These are phyloP conservation scores for Backusella luteola DNA, from an alignment of 192 early-diverging fungal genomes.

Conservation along the genomic window DNA sequence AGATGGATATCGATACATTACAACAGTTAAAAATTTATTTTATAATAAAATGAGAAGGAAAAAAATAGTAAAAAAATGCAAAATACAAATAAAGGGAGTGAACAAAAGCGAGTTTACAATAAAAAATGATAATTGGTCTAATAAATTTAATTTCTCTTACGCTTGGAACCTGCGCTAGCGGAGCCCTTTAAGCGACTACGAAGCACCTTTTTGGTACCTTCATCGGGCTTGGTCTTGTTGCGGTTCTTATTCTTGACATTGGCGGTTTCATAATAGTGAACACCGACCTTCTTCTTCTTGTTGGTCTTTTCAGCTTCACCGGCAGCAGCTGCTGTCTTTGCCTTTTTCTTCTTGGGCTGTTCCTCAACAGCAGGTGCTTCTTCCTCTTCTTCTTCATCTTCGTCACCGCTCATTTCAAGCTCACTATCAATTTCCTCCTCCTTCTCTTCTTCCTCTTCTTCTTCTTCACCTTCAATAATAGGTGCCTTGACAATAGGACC, in stretches of 20 bases:
- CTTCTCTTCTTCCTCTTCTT: constrained; percentile 48
- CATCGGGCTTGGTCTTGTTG: constrained; percentile 74
- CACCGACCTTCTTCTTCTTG: constrained; percentile 90
- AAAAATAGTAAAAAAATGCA: constrained; percentile 3
- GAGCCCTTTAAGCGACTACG: constrained; percentile 28
- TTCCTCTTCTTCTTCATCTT: constrained; percentile 29
- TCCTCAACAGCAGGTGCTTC: constrained; percentile 5
- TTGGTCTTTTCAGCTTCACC: constrained; percentile 7
- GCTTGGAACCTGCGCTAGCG: constrained; percentile 19
- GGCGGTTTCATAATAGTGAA: constrained; percentile 87
- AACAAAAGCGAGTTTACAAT: background rate
- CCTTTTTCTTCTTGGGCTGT: constrained; percentile 3
- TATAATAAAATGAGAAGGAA: background rate
- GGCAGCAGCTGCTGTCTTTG: background rate
- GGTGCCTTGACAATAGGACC: constrained; percentile 39
- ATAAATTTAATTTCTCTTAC: constrained; percentile 25
- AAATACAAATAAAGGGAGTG: background rate
- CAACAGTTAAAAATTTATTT: background rate
- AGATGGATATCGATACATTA: background rate
- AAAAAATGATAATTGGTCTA: background rate
- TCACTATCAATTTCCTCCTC: constrained; percentile 35
- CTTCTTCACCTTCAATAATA: constrained; percentile 40
- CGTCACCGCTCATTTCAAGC: constrained; percentile 23
- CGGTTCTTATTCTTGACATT: constrained; percentile 97
- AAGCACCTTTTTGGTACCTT: constrained; percentile 49